Evolutionary conservation across 176 grass and related monocot species (phyloP).

Genomic region (Zoysia japonica): DNA sequence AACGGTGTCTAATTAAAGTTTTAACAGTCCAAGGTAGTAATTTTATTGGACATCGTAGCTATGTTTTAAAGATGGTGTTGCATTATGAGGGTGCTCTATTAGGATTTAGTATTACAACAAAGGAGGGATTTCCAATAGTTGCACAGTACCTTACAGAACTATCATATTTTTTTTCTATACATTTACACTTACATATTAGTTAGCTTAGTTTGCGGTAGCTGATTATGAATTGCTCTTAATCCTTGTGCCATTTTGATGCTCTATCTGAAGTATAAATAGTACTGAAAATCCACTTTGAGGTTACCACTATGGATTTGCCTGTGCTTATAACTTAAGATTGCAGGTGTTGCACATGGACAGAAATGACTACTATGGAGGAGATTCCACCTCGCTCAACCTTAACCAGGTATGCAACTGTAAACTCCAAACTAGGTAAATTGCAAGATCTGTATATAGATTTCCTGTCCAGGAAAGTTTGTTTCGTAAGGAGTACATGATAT

Average conservation of each 20-base stretch:
- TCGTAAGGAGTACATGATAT: background rate
- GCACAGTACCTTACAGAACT: background rate
- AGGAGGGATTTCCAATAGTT: background rate
- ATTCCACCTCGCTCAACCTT: slow-evolving; percentile 89
- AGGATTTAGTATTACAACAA: background rate
- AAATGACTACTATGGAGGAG: slow-evolving; percentile 94
- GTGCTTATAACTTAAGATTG: slow-evolving; percentile 22
- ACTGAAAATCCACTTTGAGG: slow-evolving; percentile 7
- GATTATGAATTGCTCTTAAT: background rate
- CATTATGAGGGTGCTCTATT: slow-evolving; percentile 1
- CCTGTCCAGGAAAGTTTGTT: slow-evolving; percentile 2
- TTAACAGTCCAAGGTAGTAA: background rate
- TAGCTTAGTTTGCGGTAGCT: background rate
- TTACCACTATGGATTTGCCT: background rate
- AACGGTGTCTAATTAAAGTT: background rate
- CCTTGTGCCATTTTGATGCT: slow-evolving; percentile 10
- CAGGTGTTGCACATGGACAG: slow-evolving; percentile 97
- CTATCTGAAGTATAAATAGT: background rate
- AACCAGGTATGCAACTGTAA: slow-evolving; percentile 54
- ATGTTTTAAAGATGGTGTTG: background rate
- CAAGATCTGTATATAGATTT: slow-evolving; percentile 15
- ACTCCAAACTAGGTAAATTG: background rate
- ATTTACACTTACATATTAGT: background rate
- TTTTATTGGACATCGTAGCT: background rate
- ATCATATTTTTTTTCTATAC: background rate